Evolutionary conservation across 805 yeast species (phyloP).

Genomic region (Priceomyces haplophilus): DNA sequence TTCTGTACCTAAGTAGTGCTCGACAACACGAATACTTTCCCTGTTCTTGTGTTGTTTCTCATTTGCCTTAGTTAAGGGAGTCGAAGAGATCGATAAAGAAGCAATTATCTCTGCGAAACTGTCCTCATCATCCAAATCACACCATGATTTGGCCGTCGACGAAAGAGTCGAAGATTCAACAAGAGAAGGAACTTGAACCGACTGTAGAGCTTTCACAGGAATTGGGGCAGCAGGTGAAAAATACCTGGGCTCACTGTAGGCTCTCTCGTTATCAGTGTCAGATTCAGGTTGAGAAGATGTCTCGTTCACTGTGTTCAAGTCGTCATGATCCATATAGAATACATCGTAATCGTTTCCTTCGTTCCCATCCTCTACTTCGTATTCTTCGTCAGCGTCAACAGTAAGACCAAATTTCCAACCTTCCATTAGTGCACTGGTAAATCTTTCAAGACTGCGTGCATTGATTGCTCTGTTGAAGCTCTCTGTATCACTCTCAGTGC

Average conservation of each 20-base stretch:
- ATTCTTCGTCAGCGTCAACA: slow-evolving; percentile 46
- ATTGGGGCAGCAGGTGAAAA: background rate
- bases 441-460: slow-evolving; percentile 35
- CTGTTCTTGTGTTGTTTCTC: background rate
- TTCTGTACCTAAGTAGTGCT: slow-evolving; percentile 4
- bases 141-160: slow-evolving; percentile 28
- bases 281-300: slow-evolving; percentile 1
- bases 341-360: slow-evolving; percentile 23
- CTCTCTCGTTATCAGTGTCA: slow-evolving; percentile 5
- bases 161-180: slow-evolving; percentile 30
- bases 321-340: slow-evolving; percentile 35
- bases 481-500: slow-evolving; percentile 30
- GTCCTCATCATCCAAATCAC: slow-evolving; percentile 29
- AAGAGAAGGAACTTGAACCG: slow-evolving; percentile 23
- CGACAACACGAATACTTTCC: background rate
- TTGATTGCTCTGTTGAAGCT: slow-evolving; percentile 20
- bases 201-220: background rate
- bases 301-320: slow-evolving; percentile 5
- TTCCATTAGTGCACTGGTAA: slow-evolving; percentile 27
- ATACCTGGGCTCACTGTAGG: slow-evolving; percentile 4
- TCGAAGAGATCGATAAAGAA: slow-evolving; percentile 1
- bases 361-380: slow-evolving; percentile 17
- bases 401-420: slow-evolving; percentile 41
- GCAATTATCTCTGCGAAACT: slow-evolving; percentile 9
- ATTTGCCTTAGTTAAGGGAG: background rate